Evolutionary conservation across 352 stramenopile genomes (phyloP), one percentile per base, ranked within the genome.

Genomic region (Pythium grandisporangium): DNA sequence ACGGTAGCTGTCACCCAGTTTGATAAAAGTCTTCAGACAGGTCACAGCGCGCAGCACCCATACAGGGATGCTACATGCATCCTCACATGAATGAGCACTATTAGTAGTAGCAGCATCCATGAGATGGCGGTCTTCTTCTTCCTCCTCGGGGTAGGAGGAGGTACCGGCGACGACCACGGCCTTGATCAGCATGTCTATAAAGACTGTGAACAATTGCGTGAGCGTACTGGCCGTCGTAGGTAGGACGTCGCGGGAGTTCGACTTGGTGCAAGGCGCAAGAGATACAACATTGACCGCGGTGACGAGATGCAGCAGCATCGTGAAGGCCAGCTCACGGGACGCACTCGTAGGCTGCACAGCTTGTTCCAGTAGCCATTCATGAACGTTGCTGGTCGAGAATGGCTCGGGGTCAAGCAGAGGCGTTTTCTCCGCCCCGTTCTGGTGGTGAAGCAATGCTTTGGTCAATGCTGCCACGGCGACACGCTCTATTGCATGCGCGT

Each of bases 101-200:
- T n/a, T n/a, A n/a, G n/a, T n/a, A n/a, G n/a, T n/a, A n/a, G n/a
- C n/a, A n/a, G n/a, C n/a, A n/a, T n/a, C n/a, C n/a, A n/a, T n/a
- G n/a, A n/a, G n/a, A n/a, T n/a, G n/a, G 2, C 10, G 1, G 13
- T 24, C 21, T 2, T 49, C 32, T 34, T 4, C 19, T 14, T 12
- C 3, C 3, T 7, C 21, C 4, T 20, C 13, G 11, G 11, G 27
- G 27, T 16, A n/a, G n/a, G 48, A 30, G 17, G 58, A 49, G 0
- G 53, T 58, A 30, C 51, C 51, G 1, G 55, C 63, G 16, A 80
- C 50, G 6, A 69, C 51, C 1, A 71, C 56, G 1, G 58, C 53
- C 21, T 75, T 81, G 23, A 37, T 44, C 14, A 81, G 26, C 65
- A 77, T 81, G 32, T 81, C 65, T 29, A 55, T 30, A 24, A 77